Conservation (phyloP, 2,329 filamentous ascomycete genomes). For the Neophaeococcomyces aloes region DNA sequence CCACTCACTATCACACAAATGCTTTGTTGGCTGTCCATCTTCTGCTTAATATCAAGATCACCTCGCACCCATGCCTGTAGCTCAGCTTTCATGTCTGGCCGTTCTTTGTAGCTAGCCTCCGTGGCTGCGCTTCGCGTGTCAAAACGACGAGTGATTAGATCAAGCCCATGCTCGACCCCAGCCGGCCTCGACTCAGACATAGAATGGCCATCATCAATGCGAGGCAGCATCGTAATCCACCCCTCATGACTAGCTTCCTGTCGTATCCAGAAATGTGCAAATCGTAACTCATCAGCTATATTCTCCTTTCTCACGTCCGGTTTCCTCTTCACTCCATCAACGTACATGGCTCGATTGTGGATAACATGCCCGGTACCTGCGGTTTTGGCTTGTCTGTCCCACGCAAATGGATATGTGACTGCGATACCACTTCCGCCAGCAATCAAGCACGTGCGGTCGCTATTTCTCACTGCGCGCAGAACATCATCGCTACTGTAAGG, state of each 20-base stretch:
- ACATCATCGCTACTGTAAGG: slow-evolving; percentile 53
- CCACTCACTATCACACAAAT: slow-evolving; percentile 50
- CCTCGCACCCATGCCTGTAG: slow-evolving; percentile 17
- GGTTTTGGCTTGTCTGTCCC: slow-evolving; percentile 13
- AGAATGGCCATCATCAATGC: background rate
- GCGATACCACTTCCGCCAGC: slow-evolving; percentile 57
- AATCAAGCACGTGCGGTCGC: slow-evolving; percentile 44
- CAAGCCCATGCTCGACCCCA: slow-evolving; percentile 8
- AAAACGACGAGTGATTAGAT: slow-evolving; percentile 16
- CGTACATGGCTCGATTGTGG: slow-evolving; percentile 13
- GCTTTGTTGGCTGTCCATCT: slow-evolving; percentile 23
- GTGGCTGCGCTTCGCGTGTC: slow-evolving; percentile 13
- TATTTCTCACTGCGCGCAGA: slow-evolving; percentile 41
- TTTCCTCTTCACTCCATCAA: slow-evolving; percentile 8
- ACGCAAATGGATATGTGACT: slow-evolving; percentile 50
- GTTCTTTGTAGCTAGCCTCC: slow-evolving; percentile 10
- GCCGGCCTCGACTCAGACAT: background rate
- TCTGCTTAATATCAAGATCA: slow-evolving; percentile 18
- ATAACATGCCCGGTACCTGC: slow-evolving; percentile 8
- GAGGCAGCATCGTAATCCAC: slow-evolving; percentile 18
- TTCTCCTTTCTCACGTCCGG: slow-evolving; percentile 2
- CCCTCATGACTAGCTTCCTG: slow-evolving; percentile 16
- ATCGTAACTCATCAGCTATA: slow-evolving; percentile 1
- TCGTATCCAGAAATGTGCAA: slow-evolving; percentile 20
- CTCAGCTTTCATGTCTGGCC: slow-evolving; percentile 19